Percentiles rank a stretch among this genome's conserved stretches.
These are phyloP conservation scores for Massariosphaeria phaeospora DNA, from an alignment of 495 filamentous ascomycete genomes.

Conservation along the genomic window DNA sequence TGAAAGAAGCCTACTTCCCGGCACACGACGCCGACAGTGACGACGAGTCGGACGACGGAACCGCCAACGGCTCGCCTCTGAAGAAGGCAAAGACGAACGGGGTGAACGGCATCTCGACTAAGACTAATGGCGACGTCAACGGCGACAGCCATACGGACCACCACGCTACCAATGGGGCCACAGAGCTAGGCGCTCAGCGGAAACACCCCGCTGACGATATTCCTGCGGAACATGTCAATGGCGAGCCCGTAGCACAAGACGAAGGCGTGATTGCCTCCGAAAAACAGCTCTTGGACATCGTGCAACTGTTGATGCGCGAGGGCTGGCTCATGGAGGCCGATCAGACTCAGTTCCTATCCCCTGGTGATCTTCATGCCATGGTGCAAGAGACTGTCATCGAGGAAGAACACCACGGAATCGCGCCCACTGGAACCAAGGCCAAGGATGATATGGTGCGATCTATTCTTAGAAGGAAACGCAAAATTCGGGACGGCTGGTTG, in stretches of 20 bases:
- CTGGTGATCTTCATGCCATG: slow-evolving; percentile 13
- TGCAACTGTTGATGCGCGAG: slow-evolving; percentile 8
- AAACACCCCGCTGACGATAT: neutral
- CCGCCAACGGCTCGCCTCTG: slow-evolving; percentile 4
- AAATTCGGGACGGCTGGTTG: slow-evolving; percentile 13
- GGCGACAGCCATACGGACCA: neutral
- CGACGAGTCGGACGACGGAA: slow-evolving; percentile 4
- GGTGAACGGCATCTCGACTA: neutral
- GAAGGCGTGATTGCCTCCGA: slow-evolving; percentile 5
- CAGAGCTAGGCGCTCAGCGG: neutral
- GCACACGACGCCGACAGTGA: slow-evolving; percentile 17
- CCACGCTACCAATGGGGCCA: neutral
- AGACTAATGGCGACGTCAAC: slow-evolving; percentile 2
- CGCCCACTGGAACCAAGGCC: slow-evolving; percentile 9
- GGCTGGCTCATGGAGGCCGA: slow-evolving; percentile 22
- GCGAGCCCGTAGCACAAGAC: neutral
- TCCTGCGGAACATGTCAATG: neutral
- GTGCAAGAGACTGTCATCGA: slow-evolving; percentile 2
- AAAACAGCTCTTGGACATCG: slow-evolving; percentile 6
- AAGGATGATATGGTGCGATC: neutral
- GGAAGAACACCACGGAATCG: neutral
- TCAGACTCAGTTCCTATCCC: slow-evolving; percentile 8
- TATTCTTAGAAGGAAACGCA: neutral
- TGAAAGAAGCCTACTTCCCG: slow-evolving; percentile 46
- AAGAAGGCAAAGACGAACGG: neutral